Base-by-base conservation (phyloP, 1,284 basidiomycete species). In the Cystobasidiaceae sp. region DNA sequence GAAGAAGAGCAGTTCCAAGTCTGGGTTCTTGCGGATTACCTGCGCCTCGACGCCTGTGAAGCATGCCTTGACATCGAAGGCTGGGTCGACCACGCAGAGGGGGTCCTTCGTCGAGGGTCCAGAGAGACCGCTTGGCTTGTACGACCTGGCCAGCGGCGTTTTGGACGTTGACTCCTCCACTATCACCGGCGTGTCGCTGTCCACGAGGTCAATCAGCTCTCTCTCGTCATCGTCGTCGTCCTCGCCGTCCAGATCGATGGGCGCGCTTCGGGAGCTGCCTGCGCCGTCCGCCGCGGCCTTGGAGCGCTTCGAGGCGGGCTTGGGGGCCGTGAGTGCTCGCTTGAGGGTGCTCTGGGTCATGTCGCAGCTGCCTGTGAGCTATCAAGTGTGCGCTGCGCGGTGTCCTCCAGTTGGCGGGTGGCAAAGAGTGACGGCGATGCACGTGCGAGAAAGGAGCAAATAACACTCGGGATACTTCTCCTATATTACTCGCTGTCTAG, bases 1-100 rank as follows among this genome's bases (percentile, higher is more conserved):
- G 54, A 67, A 63, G 37, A 50, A 52, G 8, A 67, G 49, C 33
- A 67, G 37, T n/a, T 67, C 66, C n/a, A 67, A 39, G 30, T 54
- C 65, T 4, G 65, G 65, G 23, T 51, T 33, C 45, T 67, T 61
- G 27, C 41, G 19, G 9, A 62, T 66, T 3, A 66, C 56, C 5
- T 46, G 27, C n/a, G 63, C 55, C 34, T 66, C 56, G 1, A 51
- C 39, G 17, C 27, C n/a, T 21, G 55, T 51, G n/a, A 49, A 66
- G 23, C 13, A 23, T 7, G 44, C 23, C n/a, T 13, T 25, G 3
- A 66, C 34, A 51, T 66, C 56, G 28, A 66, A 66, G 13, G n/a
- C 33, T 48, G 63, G 63, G 6, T 54, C 41, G 34, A 50, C 51
- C 55, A 66, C 59, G 44, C 44, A 27, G 28, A 66, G 56, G 27